Evolutionary conservation across 148 eudicot species (phyloP).

Genomic region (Rhododendron ovatum): DNA sequence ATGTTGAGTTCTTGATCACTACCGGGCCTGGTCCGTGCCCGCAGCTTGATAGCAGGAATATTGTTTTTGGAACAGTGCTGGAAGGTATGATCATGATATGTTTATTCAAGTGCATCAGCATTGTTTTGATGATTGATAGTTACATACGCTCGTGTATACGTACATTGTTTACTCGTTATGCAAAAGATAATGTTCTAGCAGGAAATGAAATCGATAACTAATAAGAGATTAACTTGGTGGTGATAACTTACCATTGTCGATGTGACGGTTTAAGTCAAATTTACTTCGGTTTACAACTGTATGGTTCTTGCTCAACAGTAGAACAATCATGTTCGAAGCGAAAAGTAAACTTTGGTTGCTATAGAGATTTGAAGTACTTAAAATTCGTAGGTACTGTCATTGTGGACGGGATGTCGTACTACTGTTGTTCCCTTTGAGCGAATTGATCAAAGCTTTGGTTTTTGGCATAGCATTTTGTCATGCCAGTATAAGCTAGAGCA

Average conservation of each 20-base stretch:
- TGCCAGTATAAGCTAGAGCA: neutral
- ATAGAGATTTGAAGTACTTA: neutral
- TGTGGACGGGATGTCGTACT: neutral
- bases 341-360: neutral
- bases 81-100: conserved; percentile 48
- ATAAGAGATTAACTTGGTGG: neutral
- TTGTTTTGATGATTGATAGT: neutral
- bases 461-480: neutral
- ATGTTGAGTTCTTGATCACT: conserved; percentile 93
- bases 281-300: neutral
- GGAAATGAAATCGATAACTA: neutral
- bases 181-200: neutral
- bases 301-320: neutral
- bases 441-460: neutral
- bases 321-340: neutral
- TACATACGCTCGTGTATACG: neutral
- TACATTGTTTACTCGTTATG: neutral
- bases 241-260: neutral
- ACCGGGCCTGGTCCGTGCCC: conserved; percentile 98
- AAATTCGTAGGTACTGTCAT: neutral
- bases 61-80: conserved; percentile 85
- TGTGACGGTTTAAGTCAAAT: neutral
- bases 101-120: neutral
- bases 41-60: conserved; percentile 74
- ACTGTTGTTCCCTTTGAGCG: neutral